Evolutionary conservation across 768 basidiomycete genomes (phyloP).

Genomic region (Auricularia sp.): DNA sequence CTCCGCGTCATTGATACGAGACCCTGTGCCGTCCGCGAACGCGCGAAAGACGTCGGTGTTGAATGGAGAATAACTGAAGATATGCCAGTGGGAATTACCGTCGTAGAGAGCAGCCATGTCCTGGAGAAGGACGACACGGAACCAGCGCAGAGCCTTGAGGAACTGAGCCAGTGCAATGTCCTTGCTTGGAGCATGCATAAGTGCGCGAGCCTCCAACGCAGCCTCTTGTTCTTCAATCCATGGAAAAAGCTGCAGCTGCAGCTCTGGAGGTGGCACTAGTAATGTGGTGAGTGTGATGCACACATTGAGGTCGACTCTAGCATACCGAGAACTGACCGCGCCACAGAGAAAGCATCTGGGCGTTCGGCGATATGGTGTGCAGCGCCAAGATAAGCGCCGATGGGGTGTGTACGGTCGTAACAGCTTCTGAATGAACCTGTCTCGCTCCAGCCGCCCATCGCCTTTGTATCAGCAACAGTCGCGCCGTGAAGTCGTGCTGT

Average conservation of each 20-base stretch:
- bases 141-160: slow-evolving; percentile 15
- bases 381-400: slow-evolving; percentile 21
- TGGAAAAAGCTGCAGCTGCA: slow-evolving; percentile 15
- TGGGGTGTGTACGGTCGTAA: slow-evolving; percentile 22
- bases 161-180: slow-evolving; percentile 22
- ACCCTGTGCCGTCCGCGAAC: slow-evolving; percentile 11
- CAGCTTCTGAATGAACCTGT: slow-evolving; percentile 14
- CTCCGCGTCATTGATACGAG: slow-evolving; percentile 12
- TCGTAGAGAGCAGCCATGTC: slow-evolving; percentile 23
- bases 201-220: slow-evolving; percentile 3
- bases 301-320: not conserved
- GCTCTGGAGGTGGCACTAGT: slow-evolving; percentile 16
- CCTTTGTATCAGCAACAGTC: slow-evolving; percentile 17
- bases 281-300: not conserved
- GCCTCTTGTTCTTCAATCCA: slow-evolving; percentile 17
- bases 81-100: slow-evolving; percentile 9
- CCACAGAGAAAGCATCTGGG: slow-evolving; percentile 19
- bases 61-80: slow-evolving; percentile 22
- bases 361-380: slow-evolving; percentile 20
- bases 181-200: slow-evolving; percentile 5
- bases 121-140: slow-evolving; percentile 24
- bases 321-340: slow-evolving; percentile 17
- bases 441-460: slow-evolving; percentile 22
- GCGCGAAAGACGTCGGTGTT: slow-evolving; percentile 14
- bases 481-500: slow-evolving; percentile 23